A percentile compares a stretch with the other conserved stretches of the same genome.
Evolutionary conservation across 164 flowering plant species (phyloP).

Genomic region (Chimonanthus praecox): DNA sequence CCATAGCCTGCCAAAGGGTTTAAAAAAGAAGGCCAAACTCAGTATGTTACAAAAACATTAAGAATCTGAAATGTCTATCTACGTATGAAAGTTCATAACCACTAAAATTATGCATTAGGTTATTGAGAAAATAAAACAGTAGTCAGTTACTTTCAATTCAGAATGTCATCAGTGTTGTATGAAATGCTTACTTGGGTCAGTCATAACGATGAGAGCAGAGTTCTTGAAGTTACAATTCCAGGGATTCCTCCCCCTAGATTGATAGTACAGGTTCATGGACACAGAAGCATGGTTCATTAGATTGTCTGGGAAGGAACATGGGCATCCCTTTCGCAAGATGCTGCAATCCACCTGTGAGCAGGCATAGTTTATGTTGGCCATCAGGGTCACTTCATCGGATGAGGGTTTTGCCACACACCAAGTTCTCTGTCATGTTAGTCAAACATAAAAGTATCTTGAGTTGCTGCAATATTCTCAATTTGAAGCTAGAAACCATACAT

Average conservation of each 20-base stretch:
- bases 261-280: slow-evolving; percentile 84
- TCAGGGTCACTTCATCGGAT: slow-evolving; percentile 37
- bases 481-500: background rate
- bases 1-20: slow-evolving; percentile 11
- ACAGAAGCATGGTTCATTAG: slow-evolving; percentile 76
- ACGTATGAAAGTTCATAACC: no score
- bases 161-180: background rate
- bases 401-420: slow-evolving; percentile 96
- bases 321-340: slow-evolving; percentile 39
- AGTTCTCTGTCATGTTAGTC: slow-evolving; percentile 42
- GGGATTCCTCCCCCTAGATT: slow-evolving; percentile 46
- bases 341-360: slow-evolving; percentile 66
- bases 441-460: background rate
- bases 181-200: slow-evolving; percentile 60
- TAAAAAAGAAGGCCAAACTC: background rate
- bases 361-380: slow-evolving; percentile 52
- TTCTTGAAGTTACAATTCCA: slow-evolving; percentile 68
- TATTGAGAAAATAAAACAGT: no score
- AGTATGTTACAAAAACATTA: no score
- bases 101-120: no score
- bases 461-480: background rate
- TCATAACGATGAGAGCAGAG: slow-evolving; percentile 48
- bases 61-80: background rate
- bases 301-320: slow-evolving; percentile 57
- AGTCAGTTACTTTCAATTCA: no score